A percentile compares a stretch with the other conserved stretches of the same genome.
These are phyloP conservation scores for Cyamopsis tetragonoloba DNA, from an alignment of 306 rosid species.

Conservation along the genomic window DNA sequence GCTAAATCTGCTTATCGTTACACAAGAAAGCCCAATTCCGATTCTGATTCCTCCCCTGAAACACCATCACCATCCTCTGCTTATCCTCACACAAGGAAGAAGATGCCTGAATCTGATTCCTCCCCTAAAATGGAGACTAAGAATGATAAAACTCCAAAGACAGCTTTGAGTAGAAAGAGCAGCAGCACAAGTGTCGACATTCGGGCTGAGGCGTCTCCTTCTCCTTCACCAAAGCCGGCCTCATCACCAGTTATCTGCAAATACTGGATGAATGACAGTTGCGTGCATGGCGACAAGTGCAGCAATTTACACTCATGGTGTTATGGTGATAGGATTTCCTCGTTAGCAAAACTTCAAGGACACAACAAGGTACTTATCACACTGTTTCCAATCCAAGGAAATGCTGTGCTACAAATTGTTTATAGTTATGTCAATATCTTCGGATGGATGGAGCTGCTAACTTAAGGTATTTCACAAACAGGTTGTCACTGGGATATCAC, in stretches of 20 bases:
- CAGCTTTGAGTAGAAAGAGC: background rate
- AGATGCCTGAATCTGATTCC: background rate
- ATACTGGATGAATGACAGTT: conserved; percentile 35
- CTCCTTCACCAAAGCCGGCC: too few species aligned
- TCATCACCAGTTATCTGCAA: conserved; percentile 21
- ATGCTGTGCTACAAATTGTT: too few species aligned
- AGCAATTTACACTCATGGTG: conserved; percentile 35
- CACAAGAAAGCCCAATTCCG: background rate
- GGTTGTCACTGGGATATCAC: conserved; percentile 39
- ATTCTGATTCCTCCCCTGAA: too few species aligned
- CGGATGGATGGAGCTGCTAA: background rate
- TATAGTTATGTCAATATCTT: background rate
- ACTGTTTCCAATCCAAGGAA: too few species aligned
- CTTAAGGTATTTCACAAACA: conserved; percentile 4
- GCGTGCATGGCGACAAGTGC: conserved; percentile 37
- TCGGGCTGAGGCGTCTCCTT: background rate
- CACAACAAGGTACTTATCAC: conserved; percentile 30
- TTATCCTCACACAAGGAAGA: background rate
- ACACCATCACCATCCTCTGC: too few species aligned
- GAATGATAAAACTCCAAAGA: background rate
- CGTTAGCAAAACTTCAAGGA: conserved; percentile 40
- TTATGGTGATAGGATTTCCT: conserved; percentile 28
- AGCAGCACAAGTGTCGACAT: background rate
- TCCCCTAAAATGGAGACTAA: too few species aligned
- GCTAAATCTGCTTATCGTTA: background rate